Evolutionary conservation across 2,329 filamentous ascomycete species (phyloP), one percentile per base, ranked within the genome.

Genomic region (Fusarium floridanum): DNA sequence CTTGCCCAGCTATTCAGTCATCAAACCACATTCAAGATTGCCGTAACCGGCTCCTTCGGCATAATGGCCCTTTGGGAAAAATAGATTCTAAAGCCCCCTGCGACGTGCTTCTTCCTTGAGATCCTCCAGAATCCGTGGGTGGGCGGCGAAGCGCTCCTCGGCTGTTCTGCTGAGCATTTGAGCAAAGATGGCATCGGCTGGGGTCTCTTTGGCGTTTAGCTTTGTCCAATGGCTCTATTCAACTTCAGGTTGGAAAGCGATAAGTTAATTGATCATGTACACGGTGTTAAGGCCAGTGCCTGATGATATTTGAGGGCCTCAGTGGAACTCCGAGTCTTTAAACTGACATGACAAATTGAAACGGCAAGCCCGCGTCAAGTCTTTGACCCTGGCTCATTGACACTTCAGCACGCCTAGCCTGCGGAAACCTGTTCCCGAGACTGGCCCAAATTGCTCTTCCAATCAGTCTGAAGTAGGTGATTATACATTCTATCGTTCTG

Each of bases 21-120:
- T 64, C 45, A 64, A 36, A 6, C 43, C 61, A 39, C 56, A 64
- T 41, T 64, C 48, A 14, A 64, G 36, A 32, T 64, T 64, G 45
- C 24, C 56, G 61, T 24, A 64, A 7, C 61, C 61, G 20, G 29
- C 48, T 5, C 45, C 43, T 32, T 64, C 61, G 11, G n/a, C 11
- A 41, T 55, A 64, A 27, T 64, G 61, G 2, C 32, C 34, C 22
- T 55, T 64, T 22, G 45, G 45, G 12, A 29, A 20, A 27, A 50
- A 50, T 14, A 50, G 22, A 50, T 50, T 50, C 45, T 22, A 50
- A 3, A 50, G 3, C 14, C 45, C 45, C 12, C 20, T 50, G 22
- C 16, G 20, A 20, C 11, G 7, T 17, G 45, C 45, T 27, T 50
- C 24, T 24, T 50, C 22, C 16, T 50, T 50, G 4, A 50, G 24